Base-by-base conservation (phyloP, 1,284 basidiomycete species). In the Marasmius tenuissimus region DNA sequence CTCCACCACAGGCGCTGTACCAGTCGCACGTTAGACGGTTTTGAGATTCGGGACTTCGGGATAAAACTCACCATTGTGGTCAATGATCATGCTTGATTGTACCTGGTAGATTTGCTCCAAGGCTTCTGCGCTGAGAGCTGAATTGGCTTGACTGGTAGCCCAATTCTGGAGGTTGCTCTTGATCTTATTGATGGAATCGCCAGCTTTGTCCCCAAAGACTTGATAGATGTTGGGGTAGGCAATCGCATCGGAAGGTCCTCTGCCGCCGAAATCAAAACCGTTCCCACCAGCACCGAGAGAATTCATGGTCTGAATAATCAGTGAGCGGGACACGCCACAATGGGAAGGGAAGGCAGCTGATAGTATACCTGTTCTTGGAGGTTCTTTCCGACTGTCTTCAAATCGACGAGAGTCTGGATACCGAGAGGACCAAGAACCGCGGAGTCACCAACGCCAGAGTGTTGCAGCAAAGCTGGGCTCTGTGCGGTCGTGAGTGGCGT, bases 161-260 rank as follows among this genome's bases (percentile, higher is more conserved):
- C 81, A 84, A 0, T 66, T 53, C 0, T 65, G 57, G 3, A 79
- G 56, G 37, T 72, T 75, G 11, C 67, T 69, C 54, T 68, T 69
- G 57, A 81, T 78, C 40, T 71, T 72, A 16, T 70, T 65, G 4
- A 75, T 73, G 22, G 71, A 71, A 1, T 70, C 66, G 45, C 67
- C 68, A 0, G 75, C 76, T n/a, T 70, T 60, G n/a, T 62, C 61
- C 0, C 79, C 78, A 49, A 80, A 79, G 33, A 83, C 70, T 65
- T 82, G 76, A 65, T 78, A 76, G 22, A 83, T 64, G 63, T 81
- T 81, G 20, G 81, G 79, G 65, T 68, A 81, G 4, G 80, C 81
- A 58, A 83, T 81, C 16, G 72, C 72, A 65, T 81, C 76, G 1
- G 76, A 75, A 3, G 78, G 78, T 1, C 80, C 80, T n/a, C 62